phyloP scores from a whole-genome alignment of 1,284 basidiomycete genomes.

The Fistulina hepatica region DNA sequence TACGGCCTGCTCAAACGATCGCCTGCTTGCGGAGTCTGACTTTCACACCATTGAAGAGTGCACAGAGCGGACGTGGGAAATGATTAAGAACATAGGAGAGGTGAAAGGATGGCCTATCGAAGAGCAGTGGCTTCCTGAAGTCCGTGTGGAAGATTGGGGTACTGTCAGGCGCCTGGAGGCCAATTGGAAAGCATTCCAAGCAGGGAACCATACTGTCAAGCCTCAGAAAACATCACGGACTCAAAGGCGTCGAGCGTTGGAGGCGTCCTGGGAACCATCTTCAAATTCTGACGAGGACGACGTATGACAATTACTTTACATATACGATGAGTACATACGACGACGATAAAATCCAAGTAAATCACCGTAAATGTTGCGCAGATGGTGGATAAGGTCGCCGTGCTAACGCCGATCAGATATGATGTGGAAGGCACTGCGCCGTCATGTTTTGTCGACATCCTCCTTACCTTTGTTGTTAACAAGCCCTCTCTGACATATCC shows the following conservation, averaged over 20 bases:
- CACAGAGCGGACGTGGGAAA: slow-evolving; percentile 54
- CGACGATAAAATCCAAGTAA: too few species aligned
- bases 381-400: not conserved
- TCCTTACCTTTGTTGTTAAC: slow-evolving; percentile 1
- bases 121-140: slow-evolving; percentile 37
- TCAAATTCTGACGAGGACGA: too few species aligned
- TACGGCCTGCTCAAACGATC: slow-evolving; percentile 38
- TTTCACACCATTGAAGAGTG: slow-evolving; percentile 44
- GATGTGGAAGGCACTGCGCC: not conserved
- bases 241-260: not conserved
- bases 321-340: too few species aligned
- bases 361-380: too few species aligned
- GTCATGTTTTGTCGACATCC: not conserved
- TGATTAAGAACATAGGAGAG: slow-evolving; percentile 50
- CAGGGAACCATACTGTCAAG: slow-evolving; percentile 19
- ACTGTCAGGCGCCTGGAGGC: slow-evolving; percentile 50
- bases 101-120: slow-evolving; percentile 60
- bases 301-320: too few species aligned
- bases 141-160: slow-evolving; percentile 40
- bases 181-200: slow-evolving; percentile 55
- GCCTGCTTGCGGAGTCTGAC: slow-evolving; percentile 73
- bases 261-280: too few species aligned
- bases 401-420: not conserved
- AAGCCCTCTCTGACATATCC: not conserved
- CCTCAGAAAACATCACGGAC: too few species aligned